A percentile compares a stretch with the other conserved stretches of the same genome.
Conservation (phyloP, 1,139 yeast genomes). For the Eremothecium cymbalariae region DNA sequence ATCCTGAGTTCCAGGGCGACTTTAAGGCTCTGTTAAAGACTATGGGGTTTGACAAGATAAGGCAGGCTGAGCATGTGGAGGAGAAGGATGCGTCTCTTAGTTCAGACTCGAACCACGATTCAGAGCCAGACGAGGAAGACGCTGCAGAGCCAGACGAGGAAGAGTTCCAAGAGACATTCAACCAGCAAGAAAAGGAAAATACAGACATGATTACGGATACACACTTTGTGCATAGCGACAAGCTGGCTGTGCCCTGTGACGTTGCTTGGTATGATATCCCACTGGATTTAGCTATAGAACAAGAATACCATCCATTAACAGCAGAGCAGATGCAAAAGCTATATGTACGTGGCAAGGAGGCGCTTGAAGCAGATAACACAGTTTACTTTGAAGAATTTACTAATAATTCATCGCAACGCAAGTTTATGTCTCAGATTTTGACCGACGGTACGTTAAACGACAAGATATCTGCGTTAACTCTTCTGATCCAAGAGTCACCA, state of each 20-base stretch:
- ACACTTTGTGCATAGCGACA: constrained; percentile 49
- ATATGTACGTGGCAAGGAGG: constrained; percentile 55
- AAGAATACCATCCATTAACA: constrained; percentile 40
- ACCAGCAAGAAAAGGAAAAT: constrained; percentile 35
- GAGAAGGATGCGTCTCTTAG: constrained; percentile 19
- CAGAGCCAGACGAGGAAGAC: constrained; percentile 14
- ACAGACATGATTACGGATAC: constrained; percentile 38
- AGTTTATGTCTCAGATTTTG: constrained; percentile 81
- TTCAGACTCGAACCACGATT: constrained; percentile 23
- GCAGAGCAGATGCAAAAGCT: constrained; percentile 47
- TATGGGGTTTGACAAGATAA: constrained; percentile 47
- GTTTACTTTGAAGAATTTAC: constrained; percentile 69
- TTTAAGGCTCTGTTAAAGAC: constrained; percentile 57
- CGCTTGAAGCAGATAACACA: constrained; percentile 64
- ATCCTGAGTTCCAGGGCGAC: constrained; percentile 47
- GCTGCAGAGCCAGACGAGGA: constrained; percentile 18
- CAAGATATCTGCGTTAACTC: constrained; percentile 89
- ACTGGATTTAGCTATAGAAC: constrained; percentile 34
- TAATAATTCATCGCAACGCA: constrained; percentile 73
- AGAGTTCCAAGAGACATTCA: constrained; percentile 14
- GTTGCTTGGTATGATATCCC: constrained; percentile 68
- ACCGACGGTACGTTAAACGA: constrained; percentile 91
- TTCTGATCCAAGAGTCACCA: constrained; percentile 91
- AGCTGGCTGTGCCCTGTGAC: constrained; percentile 53
- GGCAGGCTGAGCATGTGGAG: constrained; percentile 24